Conservation (phyloP, 1,139 yeast genomes). For the Yamadazyma trypodendri region DNA sequence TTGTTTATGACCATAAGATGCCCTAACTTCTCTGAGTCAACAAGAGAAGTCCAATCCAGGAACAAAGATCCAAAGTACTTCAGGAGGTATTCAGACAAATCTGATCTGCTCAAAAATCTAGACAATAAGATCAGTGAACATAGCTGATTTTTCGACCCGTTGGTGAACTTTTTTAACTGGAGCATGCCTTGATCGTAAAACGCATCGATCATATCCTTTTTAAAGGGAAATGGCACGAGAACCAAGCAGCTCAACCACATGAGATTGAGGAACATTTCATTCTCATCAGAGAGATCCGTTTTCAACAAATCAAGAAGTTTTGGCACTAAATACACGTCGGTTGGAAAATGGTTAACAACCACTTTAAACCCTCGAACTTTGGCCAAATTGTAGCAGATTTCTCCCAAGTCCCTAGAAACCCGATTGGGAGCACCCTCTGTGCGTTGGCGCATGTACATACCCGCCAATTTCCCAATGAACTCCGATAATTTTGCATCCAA, state of each 20-base stretch:
- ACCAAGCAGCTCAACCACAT: slow-evolving; percentile 73
- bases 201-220: slow-evolving; percentile 27
- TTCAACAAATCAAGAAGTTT: slow-evolving; percentile 26
- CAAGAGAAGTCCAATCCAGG: slow-evolving; percentile 17
- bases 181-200: slow-evolving; percentile 33
- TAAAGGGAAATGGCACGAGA: slow-evolving; percentile 68
- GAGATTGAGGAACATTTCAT: slow-evolving; percentile 53
- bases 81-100: slow-evolving; percentile 19
- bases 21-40: slow-evolving; percentile 27
- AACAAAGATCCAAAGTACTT: slow-evolving; percentile 19
- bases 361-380: slow-evolving; percentile 68
- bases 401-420: slow-evolving; percentile 17
- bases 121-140: slow-evolving; percentile 38
- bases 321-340: slow-evolving; percentile 54
- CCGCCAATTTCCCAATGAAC: slow-evolving; percentile 30
- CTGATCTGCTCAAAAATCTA: slow-evolving; percentile 35
- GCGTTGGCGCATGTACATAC: slow-evolving; percentile 21
- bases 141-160: slow-evolving; percentile 31
- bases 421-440: not conserved
- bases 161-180: slow-evolving; percentile 24
- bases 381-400: slow-evolving; percentile 54
- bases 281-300: slow-evolving; percentile 42
- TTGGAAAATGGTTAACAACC: slow-evolving; percentile 55
- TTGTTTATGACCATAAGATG: slow-evolving; percentile 40
- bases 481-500: slow-evolving; percentile 41